Percentiles rank a stretch among this genome's conserved stretches.
Evolutionary conservation across 2,329 filamentous ascomycete genomes (phyloP).

Genomic region (Arthrobotrys musiformis): DNA sequence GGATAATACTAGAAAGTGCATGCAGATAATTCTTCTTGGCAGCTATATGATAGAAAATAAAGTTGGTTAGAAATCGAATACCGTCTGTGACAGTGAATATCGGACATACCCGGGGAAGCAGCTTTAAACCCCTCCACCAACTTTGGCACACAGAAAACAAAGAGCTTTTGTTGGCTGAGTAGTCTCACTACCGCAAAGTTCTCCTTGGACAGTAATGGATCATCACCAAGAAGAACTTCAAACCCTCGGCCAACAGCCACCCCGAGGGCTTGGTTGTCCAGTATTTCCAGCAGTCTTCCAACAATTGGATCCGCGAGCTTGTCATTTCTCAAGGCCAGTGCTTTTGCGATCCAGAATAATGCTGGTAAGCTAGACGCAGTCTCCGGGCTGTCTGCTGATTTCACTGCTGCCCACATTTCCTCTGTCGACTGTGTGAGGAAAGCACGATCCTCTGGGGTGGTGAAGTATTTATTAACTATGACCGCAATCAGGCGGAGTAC

Average conservation of each 20-base stretch:
- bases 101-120: constrained; percentile 60
- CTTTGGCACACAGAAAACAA: constrained; percentile 70
- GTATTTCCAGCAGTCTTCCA: constrained; percentile 53
- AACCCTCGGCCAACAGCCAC: constrained; percentile 70
- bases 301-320: constrained; percentile 56
- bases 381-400: constrained; percentile 57
- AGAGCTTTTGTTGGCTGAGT: constrained; percentile 73
- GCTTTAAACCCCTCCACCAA: constrained; percentile 65
- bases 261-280: constrained; percentile 65
- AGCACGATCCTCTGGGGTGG: constrained; percentile 46
- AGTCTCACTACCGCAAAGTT: constrained; percentile 73
- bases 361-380: constrained; percentile 66
- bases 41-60: constrained; percentile 15
- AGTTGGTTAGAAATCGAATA: not conserved
- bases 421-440: constrained; percentile 41
- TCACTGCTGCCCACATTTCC: constrained; percentile 39
- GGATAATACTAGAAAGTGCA: constrained; percentile 72
- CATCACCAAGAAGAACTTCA: constrained; percentile 69
- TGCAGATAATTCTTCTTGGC: constrained; percentile 72
- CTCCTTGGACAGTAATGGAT: constrained; percentile 70
- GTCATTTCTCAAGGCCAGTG: constrained; percentile 66
- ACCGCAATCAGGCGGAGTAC: constrained; percentile 64
- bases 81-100: not conserved
- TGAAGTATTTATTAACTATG: constrained; percentile 63
- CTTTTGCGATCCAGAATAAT: constrained; percentile 72